phyloP scores from a whole-genome alignment of 148 eudicot species.

The Beta vulgaris region DNA sequence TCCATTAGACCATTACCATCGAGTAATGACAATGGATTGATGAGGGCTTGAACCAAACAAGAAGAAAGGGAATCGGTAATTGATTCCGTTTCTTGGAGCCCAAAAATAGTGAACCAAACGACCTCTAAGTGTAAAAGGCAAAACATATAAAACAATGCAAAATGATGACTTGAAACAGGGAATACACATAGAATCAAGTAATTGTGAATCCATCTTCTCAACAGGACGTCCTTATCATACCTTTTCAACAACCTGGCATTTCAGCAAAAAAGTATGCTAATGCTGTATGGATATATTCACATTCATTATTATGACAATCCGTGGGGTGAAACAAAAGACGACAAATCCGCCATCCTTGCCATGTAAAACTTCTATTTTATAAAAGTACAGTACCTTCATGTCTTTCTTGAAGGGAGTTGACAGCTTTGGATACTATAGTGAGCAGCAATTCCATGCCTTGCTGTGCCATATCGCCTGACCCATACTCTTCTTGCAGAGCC shows the following conservation, averaged over 20 bases:
- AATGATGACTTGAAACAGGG: not conserved
- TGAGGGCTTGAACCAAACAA: too few relatives aligned
- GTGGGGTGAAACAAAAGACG: not conserved
- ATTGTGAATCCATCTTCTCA: not conserved
- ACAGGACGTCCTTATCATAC: not conserved
- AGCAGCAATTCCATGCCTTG: slow-evolving; percentile 63
- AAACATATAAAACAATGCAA: too few relatives aligned
- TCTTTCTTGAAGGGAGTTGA: slow-evolving; percentile 46
- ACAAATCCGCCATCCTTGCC: not conserved
- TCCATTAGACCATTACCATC: too few relatives aligned
- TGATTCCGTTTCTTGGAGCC: too few relatives aligned
- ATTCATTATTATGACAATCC: not conserved
- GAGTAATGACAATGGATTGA: too few relatives aligned
- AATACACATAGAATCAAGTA: not conserved
- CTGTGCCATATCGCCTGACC: slow-evolving; percentile 53
- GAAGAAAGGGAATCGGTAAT: too few relatives aligned
- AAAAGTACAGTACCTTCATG: slow-evolving; percentile 43
- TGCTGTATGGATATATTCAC: not conserved
- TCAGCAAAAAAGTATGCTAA: not conserved
- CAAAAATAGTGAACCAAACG: too few relatives aligned
- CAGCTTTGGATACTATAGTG: slow-evolving; percentile 47
- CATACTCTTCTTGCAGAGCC: slow-evolving; percentile 73
- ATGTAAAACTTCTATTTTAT: not conserved
- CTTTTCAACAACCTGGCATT: not conserved
- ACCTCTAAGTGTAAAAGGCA: too few relatives aligned